Evolutionary conservation across 2,329 filamentous ascomycete species (phyloP).

Genomic region (Claviceps monticola): DNA sequence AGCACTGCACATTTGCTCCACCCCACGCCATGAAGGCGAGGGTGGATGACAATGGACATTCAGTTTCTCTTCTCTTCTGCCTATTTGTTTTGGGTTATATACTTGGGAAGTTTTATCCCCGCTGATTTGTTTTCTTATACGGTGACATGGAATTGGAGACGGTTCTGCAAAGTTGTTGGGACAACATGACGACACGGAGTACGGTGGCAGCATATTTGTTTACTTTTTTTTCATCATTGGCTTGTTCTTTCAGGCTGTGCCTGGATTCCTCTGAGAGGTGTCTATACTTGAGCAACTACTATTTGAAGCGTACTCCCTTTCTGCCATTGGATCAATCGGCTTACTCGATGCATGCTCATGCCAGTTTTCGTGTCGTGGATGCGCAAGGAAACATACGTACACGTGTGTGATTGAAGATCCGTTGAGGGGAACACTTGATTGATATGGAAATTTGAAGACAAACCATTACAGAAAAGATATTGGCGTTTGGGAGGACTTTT

Average conservation of each 20-base stretch:
- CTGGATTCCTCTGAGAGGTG: neutral
- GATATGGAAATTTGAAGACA: neutral
- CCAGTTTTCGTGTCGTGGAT: neutral
- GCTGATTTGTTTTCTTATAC: neutral
- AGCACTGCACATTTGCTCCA: neutral
- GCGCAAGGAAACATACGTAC: neutral
- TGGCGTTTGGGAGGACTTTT: neutral
- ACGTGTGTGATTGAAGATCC: neutral
- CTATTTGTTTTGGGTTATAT: neutral
- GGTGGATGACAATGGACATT: neutral
- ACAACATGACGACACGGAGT: neutral
- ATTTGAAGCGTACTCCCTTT: neutral
- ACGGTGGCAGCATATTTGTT: neutral
- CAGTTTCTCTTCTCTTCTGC: neutral
- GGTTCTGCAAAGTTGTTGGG: neutral
- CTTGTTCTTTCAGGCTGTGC: neutral
- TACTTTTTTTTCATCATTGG: neutral
- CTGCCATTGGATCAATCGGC: neutral
- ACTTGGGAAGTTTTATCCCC: neutral
- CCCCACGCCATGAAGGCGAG: neutral
- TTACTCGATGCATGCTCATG: neutral
- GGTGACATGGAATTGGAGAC: neutral
- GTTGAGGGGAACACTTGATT: neutral
- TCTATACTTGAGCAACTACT: neutral
- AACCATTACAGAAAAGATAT: slow-evolving; percentile 1